Evolutionary conservation across 1,139 yeast species (phyloP).

Genomic region (Pichia inconspicua): DNA sequence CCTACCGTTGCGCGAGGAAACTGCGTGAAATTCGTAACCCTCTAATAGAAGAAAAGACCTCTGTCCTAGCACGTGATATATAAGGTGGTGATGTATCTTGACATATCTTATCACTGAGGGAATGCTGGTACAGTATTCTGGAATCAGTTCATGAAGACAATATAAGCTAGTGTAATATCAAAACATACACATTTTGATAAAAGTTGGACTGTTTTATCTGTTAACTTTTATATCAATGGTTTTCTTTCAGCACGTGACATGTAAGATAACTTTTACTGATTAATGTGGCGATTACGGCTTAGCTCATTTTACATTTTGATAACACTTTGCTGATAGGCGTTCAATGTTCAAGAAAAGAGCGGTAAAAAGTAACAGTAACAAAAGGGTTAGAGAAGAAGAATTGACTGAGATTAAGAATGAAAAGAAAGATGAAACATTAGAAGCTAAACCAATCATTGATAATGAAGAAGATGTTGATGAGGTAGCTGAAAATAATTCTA

Average conservation of each 20-base stretch:
- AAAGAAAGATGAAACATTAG: neutral
- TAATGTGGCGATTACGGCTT: neutral
- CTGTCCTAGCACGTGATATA: neutral
- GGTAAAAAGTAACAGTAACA: neutral
- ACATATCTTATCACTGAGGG: neutral
- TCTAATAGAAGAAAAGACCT: neutral
- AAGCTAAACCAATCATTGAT: neutral
- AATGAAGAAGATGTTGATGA: neutral
- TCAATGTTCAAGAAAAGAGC: conserved; percentile 11
- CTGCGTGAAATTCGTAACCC: neutral
- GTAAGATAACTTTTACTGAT: neutral
- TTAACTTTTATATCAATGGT: no score
- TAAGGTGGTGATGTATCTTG: no score
- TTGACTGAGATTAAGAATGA: neutral
- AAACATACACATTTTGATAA: no score
- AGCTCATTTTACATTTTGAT: neutral
- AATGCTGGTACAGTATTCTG: neutral
- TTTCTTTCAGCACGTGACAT: neutral
- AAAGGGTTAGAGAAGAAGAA: neutral
- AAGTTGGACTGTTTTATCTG: no score
- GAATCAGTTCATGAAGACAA: no score
- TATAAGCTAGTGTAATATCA: no score
- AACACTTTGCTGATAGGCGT: neutral
- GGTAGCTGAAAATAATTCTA: neutral
- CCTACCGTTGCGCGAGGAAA: neutral